These are phyloP conservation scores for Syzygium malaccense DNA, from an alignment of 441 rosid species.

Conservation along the genomic window DNA sequence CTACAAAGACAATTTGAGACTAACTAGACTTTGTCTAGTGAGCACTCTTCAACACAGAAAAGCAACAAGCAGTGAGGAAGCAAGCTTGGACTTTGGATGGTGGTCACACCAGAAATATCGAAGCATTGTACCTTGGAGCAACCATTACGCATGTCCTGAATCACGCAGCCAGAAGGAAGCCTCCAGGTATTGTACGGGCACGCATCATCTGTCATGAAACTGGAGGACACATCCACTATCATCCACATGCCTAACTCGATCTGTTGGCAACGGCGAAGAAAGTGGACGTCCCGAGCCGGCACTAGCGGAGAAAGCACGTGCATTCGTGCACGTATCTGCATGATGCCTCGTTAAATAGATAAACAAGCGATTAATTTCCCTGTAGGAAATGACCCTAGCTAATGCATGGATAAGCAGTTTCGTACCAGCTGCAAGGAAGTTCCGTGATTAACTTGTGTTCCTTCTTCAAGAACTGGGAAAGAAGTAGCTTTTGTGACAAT, in stretches of 20 bases:
- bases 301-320: slow-evolving; percentile 70
- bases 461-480: slow-evolving; percentile 28
- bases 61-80: neutral
- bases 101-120: neutral
- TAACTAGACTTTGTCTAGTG: neutral
- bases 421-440: slow-evolving; percentile 41
- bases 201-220: slow-evolving; percentile 8
- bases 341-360: neutral
- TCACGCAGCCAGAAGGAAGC: slow-evolving; percentile 81
- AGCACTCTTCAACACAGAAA: neutral
- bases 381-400: neutral
- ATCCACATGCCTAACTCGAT: slow-evolving; percentile 46
- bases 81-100: neutral
- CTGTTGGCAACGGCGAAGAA: slow-evolving; percentile 52
- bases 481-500: slow-evolving; percentile 41
- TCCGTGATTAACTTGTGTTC: slow-evolving; percentile 14
- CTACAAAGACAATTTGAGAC: neutral
- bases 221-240: slow-evolving; percentile 46
- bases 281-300: slow-evolving; percentile 46
- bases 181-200: slow-evolving; percentile 28
- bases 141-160: slow-evolving; percentile 46
- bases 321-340: slow-evolving; percentile 48
- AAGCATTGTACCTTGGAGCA: slow-evolving; percentile 29
- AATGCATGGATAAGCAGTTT: neutral
- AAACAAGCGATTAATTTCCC: neutral